Base-by-base conservation (phyloP, 1,284 basidiomycete species). In the Trichosporon inkin region DNA sequence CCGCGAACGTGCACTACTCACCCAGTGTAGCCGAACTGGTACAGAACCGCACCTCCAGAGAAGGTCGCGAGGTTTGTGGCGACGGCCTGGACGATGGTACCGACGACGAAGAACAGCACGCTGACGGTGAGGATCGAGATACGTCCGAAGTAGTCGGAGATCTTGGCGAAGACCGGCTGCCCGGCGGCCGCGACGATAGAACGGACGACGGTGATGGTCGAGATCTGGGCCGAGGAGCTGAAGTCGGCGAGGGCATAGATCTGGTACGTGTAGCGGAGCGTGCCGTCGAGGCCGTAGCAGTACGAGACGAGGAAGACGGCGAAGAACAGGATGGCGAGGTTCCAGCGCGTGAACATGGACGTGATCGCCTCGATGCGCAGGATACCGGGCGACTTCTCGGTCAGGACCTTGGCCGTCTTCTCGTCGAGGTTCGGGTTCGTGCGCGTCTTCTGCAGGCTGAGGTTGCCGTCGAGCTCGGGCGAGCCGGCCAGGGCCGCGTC, bases 91-190 rank as follows among this genome's bases (percentile, higher is more conserved):
- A 80, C 67, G 53, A 79, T 74, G 0, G 77, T 78, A 1, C 78
- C 76, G 34, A 80, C 37, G 32, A 74, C 65, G 55, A 77, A 80
- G 62, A 79, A 74, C 37, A 80, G 16, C 24, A 77, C 65, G 20
- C 70, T 70, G 61, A 78, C 64, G 34, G 68, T 36, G 53, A 81
- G 62, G 53, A 80, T 65, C 40, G 71, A 71, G 14, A 74, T 56
- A 17, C 80, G 76, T 3, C 80, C 80, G 57, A 80, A 80, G 54
- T 75, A 68, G 65, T 80, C 73, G 7, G 67, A 68, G 35, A 78
- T 64, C 58, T 75, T 75, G 36, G 74, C 74, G 40, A 67, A 71
- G 1, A 65, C 66, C 2, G 75, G 75, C 66, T 78, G 73, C 51
- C 54, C 68, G 6, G 69, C 68, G 37, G 72, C 73, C 14, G 71